Evolutionary conservation across 1,284 basidiomycete genomes (phyloP), one percentile per base, ranked within the genome.

Genomic region (Flammula alnicola): DNA sequence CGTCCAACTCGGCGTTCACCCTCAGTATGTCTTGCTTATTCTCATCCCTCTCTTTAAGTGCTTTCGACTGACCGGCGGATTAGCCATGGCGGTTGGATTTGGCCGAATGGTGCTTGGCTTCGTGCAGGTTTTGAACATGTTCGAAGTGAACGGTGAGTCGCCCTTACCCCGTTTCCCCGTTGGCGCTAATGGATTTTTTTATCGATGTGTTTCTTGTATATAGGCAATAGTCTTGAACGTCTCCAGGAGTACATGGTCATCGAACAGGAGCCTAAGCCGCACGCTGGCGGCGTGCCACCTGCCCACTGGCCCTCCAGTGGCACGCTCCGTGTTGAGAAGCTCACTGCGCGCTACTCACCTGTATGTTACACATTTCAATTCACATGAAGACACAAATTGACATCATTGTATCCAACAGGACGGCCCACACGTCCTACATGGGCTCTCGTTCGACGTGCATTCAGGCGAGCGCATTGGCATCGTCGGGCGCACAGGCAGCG

Each of bases 401-500:
- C 30, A 32, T 32, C 30, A 3, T 32, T 11, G 16, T 16, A 32
- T 32, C 16, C 3, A 44, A 46, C n/a, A n/a, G 14, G 79, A 53
- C 38, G 74, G 73, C n/a, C 82, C 62, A 52, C 73, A 59, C 57
- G 81, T 86, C 0, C 67, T 86, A 26, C 75, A 81, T 48, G 66
- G 77, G 37, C 60, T 86, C 27, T 75, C 76, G 5, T 77, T 86
- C 58, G 65, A 71, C 33, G 73, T 85, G 56, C 74, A 75, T 45
- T 75, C 77, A 26, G 83, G 84, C 11, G 78, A 84, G 57, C 75
- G 80, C 31, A 71, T 86, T 35, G 84, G 84, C 35, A 41, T 36
- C 79, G 83, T 85, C 17, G 87, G 88, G 11, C 75, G 88, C 23
- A 89, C 87, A 0, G 88, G 87, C 12, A 83, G 80, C 51, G 87